Percentiles rank a stretch among this genome's conserved stretches.
phyloP scores from a whole-genome alignment of 2,329 filamentous ascomycete species.

The Tothia fuscella region DNA sequence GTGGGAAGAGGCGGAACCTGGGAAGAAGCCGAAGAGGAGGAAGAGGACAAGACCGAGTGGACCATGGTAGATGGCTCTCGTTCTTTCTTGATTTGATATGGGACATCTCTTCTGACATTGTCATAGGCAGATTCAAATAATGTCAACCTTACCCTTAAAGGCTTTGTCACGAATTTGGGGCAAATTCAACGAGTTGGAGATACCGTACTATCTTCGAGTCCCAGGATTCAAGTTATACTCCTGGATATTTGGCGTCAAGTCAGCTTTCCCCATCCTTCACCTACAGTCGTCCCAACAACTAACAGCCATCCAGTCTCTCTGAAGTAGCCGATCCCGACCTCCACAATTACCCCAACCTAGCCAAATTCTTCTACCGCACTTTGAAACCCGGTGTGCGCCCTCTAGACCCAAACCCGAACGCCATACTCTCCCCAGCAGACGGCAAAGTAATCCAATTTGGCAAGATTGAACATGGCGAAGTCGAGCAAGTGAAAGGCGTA shows the following conservation, averaged over 20 bases:
- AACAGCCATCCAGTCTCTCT: conserved; percentile 44
- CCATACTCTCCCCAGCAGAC: conserved; percentile 78
- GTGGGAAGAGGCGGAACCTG: conserved; percentile 32
- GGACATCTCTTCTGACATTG: background rate
- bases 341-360: conserved; percentile 80
- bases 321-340: conserved; percentile 85
- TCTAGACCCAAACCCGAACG: conserved; percentile 67
- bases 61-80: conserved; percentile 66
- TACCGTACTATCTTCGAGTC: conserved; percentile 77
- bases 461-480: conserved; percentile 81
- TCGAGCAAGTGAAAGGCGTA: conserved; percentile 98
- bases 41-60: conserved; percentile 66
- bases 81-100: background rate
- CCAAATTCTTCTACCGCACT: conserved; percentile 92
- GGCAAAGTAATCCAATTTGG: conserved; percentile 87
- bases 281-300: background rate
- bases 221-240: conserved; percentile 89
- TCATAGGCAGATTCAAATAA: conserved; percentile 68
- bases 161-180: conserved; percentile 84
- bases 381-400: conserved; percentile 82
- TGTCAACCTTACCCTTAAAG: conserved; percentile 86
- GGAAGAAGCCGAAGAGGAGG: conserved; percentile 28
- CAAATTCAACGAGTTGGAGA: conserved; percentile 75
- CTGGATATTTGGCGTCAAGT: conserved; percentile 80
- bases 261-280: conserved; percentile 12